Evolutionary conservation across 306 rosid genomes (phyloP).

Genomic region (Inga laurina): DNA sequence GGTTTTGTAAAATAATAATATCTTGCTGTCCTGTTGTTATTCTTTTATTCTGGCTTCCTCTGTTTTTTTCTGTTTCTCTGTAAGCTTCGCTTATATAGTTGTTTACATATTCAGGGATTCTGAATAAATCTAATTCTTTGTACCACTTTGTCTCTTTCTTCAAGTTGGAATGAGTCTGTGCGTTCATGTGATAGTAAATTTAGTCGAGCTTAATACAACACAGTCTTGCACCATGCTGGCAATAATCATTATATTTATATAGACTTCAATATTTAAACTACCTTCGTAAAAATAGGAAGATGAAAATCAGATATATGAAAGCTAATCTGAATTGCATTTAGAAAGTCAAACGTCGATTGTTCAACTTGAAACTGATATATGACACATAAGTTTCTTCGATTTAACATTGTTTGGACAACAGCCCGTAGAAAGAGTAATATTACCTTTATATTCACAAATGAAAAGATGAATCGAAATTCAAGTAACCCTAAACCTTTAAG

Average conservation of each 20-base stretch:
- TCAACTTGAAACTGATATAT: neutral
- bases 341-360: neutral
- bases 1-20: constrained; percentile 17
- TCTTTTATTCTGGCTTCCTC: constrained; percentile 9
- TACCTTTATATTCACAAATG: neutral
- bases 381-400: neutral
- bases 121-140: constrained; percentile 35
- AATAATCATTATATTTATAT: neutral
- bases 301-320: neutral
- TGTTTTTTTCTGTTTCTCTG: neutral
- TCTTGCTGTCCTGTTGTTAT: constrained; percentile 1
- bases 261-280: neutral
- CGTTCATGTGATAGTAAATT: neutral
- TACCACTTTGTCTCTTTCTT: constrained; percentile 14
- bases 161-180: constrained; percentile 15
- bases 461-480: neutral
- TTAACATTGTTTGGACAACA: neutral
- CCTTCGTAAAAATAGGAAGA: neutral
- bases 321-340: neutral
- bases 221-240: neutral
- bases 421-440: neutral
- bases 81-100: neutral
- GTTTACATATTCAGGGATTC: neutral
- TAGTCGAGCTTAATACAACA: neutral
- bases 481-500: neutral